Conservation (phyloP, 805 yeast species). For the Barnettozyma siamensis region DNA sequence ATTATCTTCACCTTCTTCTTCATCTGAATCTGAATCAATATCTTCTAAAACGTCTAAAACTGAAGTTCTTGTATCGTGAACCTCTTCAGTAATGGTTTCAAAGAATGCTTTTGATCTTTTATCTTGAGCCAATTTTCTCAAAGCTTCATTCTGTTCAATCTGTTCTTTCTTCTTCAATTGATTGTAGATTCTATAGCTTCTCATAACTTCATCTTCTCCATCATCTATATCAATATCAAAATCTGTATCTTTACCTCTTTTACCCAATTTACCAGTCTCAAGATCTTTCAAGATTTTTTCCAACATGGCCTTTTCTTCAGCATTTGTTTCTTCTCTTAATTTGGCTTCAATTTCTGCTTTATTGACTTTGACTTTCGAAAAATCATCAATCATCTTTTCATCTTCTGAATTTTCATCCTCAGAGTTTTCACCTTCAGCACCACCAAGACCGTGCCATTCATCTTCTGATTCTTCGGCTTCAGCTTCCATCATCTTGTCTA, state of each 20-base stretch:
- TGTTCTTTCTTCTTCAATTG: slow-evolving; percentile 34
- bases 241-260: slow-evolving; percentile 45
- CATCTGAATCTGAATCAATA: slow-evolving; percentile 24
- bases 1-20: slow-evolving; percentile 26
- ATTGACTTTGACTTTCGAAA: slow-evolving; percentile 48
- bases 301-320: slow-evolving; percentile 56
- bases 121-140: slow-evolving; percentile 43
- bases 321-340: slow-evolving; percentile 54
- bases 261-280: slow-evolving; percentile 65
- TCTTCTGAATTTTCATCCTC: slow-evolving; percentile 65
- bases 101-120: slow-evolving; percentile 63
- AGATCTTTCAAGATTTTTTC: slow-evolving; percentile 65
- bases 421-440: slow-evolving; percentile 50
- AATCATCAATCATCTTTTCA: slow-evolving; percentile 73
- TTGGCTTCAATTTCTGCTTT: slow-evolving; percentile 53
- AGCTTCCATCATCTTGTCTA: slow-evolving; percentile 59
- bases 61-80: slow-evolving; percentile 27
- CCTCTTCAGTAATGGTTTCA: slow-evolving; percentile 51
- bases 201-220: slow-evolving; percentile 61
- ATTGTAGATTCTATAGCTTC: slow-evolving; percentile 21
- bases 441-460: slow-evolving; percentile 82
- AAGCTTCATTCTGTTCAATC: slow-evolving; percentile 42
- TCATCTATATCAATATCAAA: slow-evolving; percentile 64
- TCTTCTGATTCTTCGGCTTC: slow-evolving; percentile 89
- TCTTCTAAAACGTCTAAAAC: slow-evolving; percentile 26